Base-by-base conservation (phyloP, 2,329 filamentous ascomycete genomes). In the Pezicula neosporulosa region DNA sequence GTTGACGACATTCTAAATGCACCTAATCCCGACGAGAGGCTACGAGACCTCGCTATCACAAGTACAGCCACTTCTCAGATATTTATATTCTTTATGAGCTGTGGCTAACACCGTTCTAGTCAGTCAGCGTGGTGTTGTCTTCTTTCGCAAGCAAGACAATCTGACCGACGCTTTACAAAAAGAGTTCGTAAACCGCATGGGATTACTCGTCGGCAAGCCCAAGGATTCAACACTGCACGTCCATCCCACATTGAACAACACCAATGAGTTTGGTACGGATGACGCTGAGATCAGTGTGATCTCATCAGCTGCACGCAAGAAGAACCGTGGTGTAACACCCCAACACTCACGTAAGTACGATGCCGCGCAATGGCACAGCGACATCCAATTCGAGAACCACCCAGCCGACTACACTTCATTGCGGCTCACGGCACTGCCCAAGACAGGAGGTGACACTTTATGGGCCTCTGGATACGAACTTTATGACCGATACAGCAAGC, bases 1-100 rank as follows among this genome's bases (percentile, higher is more conserved):
- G 77, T 77, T 6, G 83, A 89, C 6, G 83, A 89, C 7, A 77
- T 79, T 58, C 71, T 89, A 6, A 70, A 81, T 27, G 79, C 81
- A 0, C 72, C 78, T 0, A 83, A 87, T 61, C 74, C 81, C 0
- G 83, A 89, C 48, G 78, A 83, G 42, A 70, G 86, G 18, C 64
- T 89, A 21, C 76, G 81, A 1, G 84, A 87, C 53, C 70, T 87
- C 0, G 85, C 56, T 7, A 49, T 59, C 12, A 54, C 24, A 54
- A 71, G 83, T 87, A 69, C 2, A 44, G 7, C 8, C 19, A 12
- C 15, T 21, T 19, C n/a, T 21, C 41, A 24, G 24, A 24, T 21
- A 18, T 21, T 27, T 24, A 44, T 6, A 18, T 18, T 12, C 6
- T 44, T 12, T 13, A 21, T 12, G 35, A 16, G 13, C 35, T 8